Base-by-base conservation (phyloP, 257 asterid species). In the Gentiana straminea region DNA sequence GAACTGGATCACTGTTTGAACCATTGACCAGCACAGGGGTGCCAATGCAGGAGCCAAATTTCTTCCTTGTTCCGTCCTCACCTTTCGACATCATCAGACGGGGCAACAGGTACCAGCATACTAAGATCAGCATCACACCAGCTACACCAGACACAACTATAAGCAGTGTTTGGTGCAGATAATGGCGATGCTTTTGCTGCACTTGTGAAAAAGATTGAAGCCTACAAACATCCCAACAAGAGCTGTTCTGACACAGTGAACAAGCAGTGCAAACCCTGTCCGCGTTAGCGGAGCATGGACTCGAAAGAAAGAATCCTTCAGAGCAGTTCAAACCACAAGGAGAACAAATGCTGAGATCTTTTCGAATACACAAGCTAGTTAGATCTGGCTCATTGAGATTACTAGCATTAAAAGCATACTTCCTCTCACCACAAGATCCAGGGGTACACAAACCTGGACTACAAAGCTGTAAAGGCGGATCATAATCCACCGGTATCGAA, bases 231-330 rank as follows among this genome's bases (percentile, higher is more conserved):
- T 73, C 80, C 66, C 78, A 70, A 53, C 98, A 91, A 10, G 97
- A 83, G 66, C 79, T 83, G 76, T 71, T 91, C 79, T 91, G 95
- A 65, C 98, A 91, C 12, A 91, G 95, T 0, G 97, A 78, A 70
- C 98, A 91, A 6, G 94, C 72, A 0, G 98, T 88, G 87, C 98
- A 91, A 3, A 91, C 83, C 54, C 98, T 66, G 48, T 87, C 95
- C 0, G 97, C 95, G 51, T 74, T 61, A 24, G 53, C 63, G 7
- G 79, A 76, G 54, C 98, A 91, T 0, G 83, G 61, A 49, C 95
- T 87, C 0, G 98, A 91, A 33, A 90, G 73, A 59, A 87, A 91
- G 59, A 78, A 88, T 10, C 97, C 98, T 33, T 77, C 72, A 0
- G 90, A 73, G 62, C 98, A 91, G 41, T 77, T 84, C 8, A 65